These are phyloP conservation scores for Puccinia coronata DNA, from an alignment of 1,284 basidiomycete species.

Conservation along the genomic window DNA sequence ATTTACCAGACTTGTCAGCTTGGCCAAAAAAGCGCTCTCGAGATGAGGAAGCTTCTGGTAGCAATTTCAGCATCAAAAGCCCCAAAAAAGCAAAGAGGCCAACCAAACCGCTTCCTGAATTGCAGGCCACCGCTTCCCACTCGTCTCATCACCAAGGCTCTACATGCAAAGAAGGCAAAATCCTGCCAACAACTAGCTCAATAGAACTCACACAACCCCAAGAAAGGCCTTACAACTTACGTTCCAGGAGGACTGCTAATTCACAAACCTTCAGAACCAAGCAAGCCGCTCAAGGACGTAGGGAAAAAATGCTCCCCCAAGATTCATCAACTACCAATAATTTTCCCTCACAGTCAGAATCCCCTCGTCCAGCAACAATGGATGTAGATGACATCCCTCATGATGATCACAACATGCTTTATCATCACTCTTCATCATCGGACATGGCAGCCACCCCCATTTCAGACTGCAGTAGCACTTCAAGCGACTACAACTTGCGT, in stretches of 20 bases:
- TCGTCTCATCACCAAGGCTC: no score
- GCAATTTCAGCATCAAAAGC: not conserved
- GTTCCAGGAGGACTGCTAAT: not conserved
- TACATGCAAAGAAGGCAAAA: no score
- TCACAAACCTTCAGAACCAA: not conserved
- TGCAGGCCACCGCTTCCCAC: not conserved
- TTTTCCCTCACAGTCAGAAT: not conserved
- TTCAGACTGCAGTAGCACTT: no score
- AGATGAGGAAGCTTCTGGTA: not conserved
- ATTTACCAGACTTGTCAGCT: not conserved
- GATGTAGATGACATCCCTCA: not conserved
- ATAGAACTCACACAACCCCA: not conserved
- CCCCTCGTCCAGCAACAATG: not conserved
- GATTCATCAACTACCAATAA: not conserved
- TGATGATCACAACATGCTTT: not conserved
- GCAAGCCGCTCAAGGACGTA: not conserved
- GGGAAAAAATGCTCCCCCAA: not conserved
- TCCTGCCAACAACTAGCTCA: not conserved
- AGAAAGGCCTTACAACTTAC: not conserved
- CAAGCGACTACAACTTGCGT: not conserved
- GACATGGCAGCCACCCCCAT: no score
- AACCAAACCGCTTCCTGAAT: not conserved
- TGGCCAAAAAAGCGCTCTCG: conserved; percentile 5
- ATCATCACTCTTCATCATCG: no score
- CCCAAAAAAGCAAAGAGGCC: not conserved